Base-by-base conservation (phyloP, 768 basidiomycete genomes). In the Artomyces pyxidatus region DNA sequence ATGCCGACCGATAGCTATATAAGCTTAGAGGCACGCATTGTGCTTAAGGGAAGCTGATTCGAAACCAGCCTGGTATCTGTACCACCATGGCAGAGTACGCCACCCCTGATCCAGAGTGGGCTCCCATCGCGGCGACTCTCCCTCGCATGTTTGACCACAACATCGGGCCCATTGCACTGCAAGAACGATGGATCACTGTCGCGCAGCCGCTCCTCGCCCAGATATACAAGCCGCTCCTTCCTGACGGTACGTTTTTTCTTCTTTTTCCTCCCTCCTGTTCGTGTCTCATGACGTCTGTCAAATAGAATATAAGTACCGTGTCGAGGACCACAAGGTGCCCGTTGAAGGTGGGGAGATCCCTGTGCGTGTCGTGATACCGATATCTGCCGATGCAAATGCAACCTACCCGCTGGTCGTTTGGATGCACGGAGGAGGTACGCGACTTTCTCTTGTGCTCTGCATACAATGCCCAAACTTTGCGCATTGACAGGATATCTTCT, bases 401-500 rank as follows among this genome's bases (percentile, higher is more conserved):
- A 32, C 14, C 6, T 22, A 14, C 8, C 45, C 30, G 7, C 12
- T 46, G 1, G 32, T 37, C 5, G 45, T 42, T n/a, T 51, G 30
- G 32, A 37, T 16, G n/a, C 45, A 46, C 27, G 45, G 45, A 1
- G 45, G 35, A 17, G 45, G 45, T 46, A 16, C 14, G 3, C 9
- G 9, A 5, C 10, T n/a, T 3, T 17, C 17, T 21, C 26, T 9
- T 19, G 10, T 2, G 25, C 8, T 29, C 19, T 19, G 3, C 29
- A 17, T 9, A 8, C 10, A 17, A 22, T 26, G 23, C 32, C 26
- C 16, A 16, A n/a, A 19, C 6, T 37, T 27, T 16, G 25, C 3
- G 10, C 3, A 3, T 6, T 4, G 16, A 6, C 16, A 56, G 54
- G 54, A 11, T 52, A 42, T 23, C 21, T 50, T 3, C 35, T 47